Percentiles rank a stretch among this genome's conserved stretches.
phyloP scores from a whole-genome alignment of 116 monocot species.

The Zostera marina region DNA sequence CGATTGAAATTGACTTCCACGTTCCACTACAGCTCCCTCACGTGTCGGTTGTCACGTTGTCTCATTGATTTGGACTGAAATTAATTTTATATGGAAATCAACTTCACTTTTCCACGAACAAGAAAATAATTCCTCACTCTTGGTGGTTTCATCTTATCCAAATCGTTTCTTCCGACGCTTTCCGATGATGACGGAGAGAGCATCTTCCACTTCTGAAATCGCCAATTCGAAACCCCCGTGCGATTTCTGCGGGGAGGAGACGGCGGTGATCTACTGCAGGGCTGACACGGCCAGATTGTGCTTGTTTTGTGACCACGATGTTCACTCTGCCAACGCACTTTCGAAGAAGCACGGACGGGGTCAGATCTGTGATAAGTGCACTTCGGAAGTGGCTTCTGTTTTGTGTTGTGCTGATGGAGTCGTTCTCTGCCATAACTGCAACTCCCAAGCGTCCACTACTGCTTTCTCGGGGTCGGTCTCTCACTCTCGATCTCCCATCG shows the following conservation, averaged over 20 bases:
- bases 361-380: slow-evolving; percentile 38
- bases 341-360: slow-evolving; percentile 47
- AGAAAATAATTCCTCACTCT: too few relatives aligned
- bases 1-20: too few relatives aligned
- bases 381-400: slow-evolving; percentile 21
- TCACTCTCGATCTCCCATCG: slow-evolving; percentile 19
- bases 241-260: slow-evolving; percentile 40
- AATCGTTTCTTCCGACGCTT: too few relatives aligned
- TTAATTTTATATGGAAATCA: too few relatives aligned
- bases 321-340: slow-evolving; percentile 56
- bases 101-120: too few relatives aligned
- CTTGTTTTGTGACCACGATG: slow-evolving; percentile 51
- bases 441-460: slow-evolving; percentile 6
- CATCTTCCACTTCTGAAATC: too few relatives aligned
- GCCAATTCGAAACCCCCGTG: slow-evolving; percentile 8
- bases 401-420: slow-evolving; percentile 18
- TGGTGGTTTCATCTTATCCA: too few relatives aligned
- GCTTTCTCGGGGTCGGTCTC: background rate
- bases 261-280: slow-evolving; percentile 48
- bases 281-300: slow-evolving; percentile 61
- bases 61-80: too few relatives aligned
- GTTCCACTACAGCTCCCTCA: too few relatives aligned
- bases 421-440: slow-evolving; percentile 50
- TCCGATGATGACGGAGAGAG: too few relatives aligned
- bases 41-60: too few relatives aligned